Conservation (phyloP, 2,329 filamentous ascomycete genomes). For the Cladosporium colombiae region DNA sequence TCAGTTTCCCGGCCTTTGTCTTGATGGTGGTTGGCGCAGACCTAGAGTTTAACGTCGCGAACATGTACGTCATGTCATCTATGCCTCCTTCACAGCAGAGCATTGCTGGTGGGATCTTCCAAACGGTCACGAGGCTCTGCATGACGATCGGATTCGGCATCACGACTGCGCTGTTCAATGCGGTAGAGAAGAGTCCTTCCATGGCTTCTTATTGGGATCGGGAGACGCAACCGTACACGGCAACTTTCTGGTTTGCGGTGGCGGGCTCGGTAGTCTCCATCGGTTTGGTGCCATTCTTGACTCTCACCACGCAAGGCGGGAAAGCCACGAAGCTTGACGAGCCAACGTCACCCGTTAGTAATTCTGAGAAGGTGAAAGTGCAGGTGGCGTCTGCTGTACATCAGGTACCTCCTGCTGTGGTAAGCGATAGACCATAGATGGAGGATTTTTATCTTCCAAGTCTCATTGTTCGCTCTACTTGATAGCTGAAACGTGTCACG, state of each 20-base stretch:
- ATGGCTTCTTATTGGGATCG: conserved; percentile 46
- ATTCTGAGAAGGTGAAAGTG: background rate
- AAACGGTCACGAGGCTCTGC: conserved; percentile 63
- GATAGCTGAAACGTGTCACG: too few species aligned
- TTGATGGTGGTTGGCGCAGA: conserved; percentile 67
- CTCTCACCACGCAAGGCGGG: conserved; percentile 55
- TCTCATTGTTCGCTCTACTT: too few species aligned
- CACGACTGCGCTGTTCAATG: conserved; percentile 61
- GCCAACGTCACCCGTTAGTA: background rate
- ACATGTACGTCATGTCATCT: conserved; percentile 71
- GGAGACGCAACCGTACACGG: conserved; percentile 51
- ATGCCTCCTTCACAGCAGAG: conserved; percentile 64
- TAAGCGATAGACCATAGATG: background rate
- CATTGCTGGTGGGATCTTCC: conserved; percentile 67
- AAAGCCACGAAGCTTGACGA: conserved; percentile 22
- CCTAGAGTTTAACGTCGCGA: conserved; percentile 70
- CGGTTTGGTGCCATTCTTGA: conserved; percentile 54
- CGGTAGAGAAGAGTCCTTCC: conserved; percentile 38
- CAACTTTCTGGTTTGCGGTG: conserved; percentile 54
- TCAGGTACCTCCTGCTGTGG: background rate
- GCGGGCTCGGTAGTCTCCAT: conserved; percentile 48
- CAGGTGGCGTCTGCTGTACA: conserved; percentile 45
- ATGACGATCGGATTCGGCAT: conserved; percentile 63
- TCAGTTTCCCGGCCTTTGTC: conserved; percentile 62
- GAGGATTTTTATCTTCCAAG: too few species aligned